Evolutionary conservation across 176 grass and related monocot genomes (phyloP).

Genomic region (Miscanthus lutarioriparius): DNA sequence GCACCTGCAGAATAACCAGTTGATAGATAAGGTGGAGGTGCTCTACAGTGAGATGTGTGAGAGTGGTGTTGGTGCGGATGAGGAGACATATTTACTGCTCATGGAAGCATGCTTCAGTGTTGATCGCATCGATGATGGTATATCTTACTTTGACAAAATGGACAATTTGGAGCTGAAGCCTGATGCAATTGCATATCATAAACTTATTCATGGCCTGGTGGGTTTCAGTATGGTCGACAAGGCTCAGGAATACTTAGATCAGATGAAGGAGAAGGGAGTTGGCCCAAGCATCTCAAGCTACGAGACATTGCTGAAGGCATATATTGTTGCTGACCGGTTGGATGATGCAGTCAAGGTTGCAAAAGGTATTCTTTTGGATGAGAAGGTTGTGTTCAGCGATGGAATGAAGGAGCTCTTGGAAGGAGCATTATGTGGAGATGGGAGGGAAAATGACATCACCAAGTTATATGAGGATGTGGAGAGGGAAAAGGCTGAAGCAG

Average conservation of each 20-base stretch:
- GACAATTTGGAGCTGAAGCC: conserved; percentile 62
- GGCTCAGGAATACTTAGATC: conserved; percentile 61
- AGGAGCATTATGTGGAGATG: conserved; percentile 45
- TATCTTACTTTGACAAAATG: conserved; percentile 74
- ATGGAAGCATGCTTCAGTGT: conserved; percentile 62
- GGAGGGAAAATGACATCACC: conserved; percentile 63
- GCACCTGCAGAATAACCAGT: conserved; percentile 47
- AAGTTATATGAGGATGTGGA: conserved; percentile 70
- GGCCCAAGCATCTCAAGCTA: conserved; percentile 56
- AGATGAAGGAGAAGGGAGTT: conserved; percentile 63
- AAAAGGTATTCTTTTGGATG: conserved; percentile 57
- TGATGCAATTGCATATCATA: conserved; percentile 59
- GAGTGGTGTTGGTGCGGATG: conserved; percentile 32
- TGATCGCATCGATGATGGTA: conserved; percentile 54
- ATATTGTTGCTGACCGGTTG: conserved; percentile 26
- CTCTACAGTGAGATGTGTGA: conserved; percentile 60
- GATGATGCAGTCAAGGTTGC: conserved; percentile 48
- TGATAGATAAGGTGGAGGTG: conserved; percentile 51
- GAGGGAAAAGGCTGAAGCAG: conserved; percentile 64
- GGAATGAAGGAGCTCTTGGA: conserved; percentile 72
- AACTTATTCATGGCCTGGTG: conserved; percentile 43
- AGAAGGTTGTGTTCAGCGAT: conserved; percentile 56
- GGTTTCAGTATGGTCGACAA: conserved; percentile 50
- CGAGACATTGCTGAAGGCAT: conserved; percentile 59
- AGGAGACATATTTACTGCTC: conserved; percentile 64